Evolutionary conservation across 2,329 filamentous ascomycete genomes (phyloP).

Genomic region (Aspergillus arachidicola): DNA sequence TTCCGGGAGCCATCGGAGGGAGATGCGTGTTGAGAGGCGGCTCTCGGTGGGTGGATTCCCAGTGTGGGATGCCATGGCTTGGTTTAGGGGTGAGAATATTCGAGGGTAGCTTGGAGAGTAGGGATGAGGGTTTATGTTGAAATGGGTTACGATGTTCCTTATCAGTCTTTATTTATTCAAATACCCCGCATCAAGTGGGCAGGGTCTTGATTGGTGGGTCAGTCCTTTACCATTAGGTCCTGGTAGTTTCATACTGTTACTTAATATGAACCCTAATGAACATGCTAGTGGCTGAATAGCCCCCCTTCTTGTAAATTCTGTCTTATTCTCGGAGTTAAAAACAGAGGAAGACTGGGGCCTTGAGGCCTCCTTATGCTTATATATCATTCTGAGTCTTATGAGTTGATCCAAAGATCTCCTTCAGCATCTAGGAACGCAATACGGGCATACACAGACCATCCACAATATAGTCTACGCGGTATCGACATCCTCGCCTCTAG

Average conservation of each 20-base stretch:
- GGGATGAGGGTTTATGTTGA: not conserved
- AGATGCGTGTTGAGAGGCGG: conserved; percentile 44
- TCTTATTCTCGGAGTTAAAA: too few species aligned
- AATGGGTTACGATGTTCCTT: not conserved
- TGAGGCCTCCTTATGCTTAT: too few species aligned
- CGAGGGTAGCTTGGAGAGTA: not conserved
- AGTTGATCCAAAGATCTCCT: not conserved
- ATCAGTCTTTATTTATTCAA: not conserved
- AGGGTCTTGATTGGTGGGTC: not conserved
- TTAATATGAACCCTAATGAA: too few species aligned
- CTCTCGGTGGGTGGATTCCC: conserved; percentile 8
- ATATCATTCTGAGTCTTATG: too few species aligned
- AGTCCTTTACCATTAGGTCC: not conserved
- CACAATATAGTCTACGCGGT: not conserved
- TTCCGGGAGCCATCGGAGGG: conserved; percentile 47
- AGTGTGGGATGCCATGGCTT: not conserved
- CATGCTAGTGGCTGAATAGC: too few species aligned
- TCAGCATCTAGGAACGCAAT: not conserved
- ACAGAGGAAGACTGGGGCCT: too few species aligned
- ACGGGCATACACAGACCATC: not conserved
- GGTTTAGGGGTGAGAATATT: not conserved
- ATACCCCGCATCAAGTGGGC: not conserved
- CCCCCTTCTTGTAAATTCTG: too few species aligned
- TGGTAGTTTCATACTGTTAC: too few species aligned
- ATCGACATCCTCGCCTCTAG: not conserved